Conservation (phyloP, 2,329 filamentous ascomycete species). For the Venturia carpophila region DNA sequence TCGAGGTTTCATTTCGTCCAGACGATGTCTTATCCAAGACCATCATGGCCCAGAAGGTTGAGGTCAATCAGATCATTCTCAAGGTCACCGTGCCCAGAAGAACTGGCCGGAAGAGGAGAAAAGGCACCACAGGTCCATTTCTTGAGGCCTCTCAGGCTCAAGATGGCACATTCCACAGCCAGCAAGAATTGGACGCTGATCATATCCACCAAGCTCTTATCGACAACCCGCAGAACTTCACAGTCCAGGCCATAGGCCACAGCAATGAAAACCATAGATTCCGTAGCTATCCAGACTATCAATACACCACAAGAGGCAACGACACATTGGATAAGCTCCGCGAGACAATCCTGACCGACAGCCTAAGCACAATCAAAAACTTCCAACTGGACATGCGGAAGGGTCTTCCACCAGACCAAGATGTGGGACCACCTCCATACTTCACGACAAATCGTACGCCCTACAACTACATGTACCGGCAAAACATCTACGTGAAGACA, state of each 20-base stretch:
- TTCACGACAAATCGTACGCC: constrained; percentile 20
- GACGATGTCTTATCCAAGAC: constrained; percentile 73
- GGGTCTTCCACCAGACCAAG: constrained; percentile 13
- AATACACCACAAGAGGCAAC: constrained; percentile 63
- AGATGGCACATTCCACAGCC: not conserved
- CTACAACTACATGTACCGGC: constrained; percentile 63
- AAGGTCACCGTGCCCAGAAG: constrained; percentile 80
- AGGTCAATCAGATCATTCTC: constrained; percentile 75
- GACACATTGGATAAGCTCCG: constrained; percentile 64
- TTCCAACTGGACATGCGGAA: constrained; percentile 15
- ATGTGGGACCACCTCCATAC: constrained; percentile 16
- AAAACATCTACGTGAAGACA: constrained; percentile 71
- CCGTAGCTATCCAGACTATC: constrained; percentile 70
- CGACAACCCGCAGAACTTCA: constrained; percentile 62
- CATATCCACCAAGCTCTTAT: constrained; percentile 53
- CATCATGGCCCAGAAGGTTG: constrained; percentile 65
- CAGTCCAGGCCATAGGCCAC: constrained; percentile 61
- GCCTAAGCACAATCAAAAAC: constrained; percentile 6
- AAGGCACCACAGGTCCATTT: constrained; percentile 63
- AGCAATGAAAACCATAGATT: constrained; percentile 81
- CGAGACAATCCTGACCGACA: constrained; percentile 35
- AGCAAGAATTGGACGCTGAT: constrained; percentile 23
- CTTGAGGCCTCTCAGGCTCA: constrained; percentile 17
- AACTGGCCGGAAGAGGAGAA: constrained; percentile 78
- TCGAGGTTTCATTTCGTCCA: constrained; percentile 68